phyloP scores from a whole-genome alignment of 164 flowering plant species.

The Platanus orientalis region DNA sequence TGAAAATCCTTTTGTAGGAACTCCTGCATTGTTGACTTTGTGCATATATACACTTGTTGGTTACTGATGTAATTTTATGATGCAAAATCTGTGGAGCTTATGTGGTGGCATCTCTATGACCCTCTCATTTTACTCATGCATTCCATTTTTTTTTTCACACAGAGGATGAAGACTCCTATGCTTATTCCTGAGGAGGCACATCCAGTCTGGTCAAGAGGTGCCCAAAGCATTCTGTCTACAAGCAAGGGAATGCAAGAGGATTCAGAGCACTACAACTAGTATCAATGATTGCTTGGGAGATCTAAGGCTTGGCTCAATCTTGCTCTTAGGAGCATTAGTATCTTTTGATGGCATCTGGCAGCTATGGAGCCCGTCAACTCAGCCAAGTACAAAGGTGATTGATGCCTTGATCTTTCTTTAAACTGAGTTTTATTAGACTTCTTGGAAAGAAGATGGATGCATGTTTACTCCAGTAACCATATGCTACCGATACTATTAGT shows the following conservation, averaged over 20 bases:
- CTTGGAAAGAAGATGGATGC: too few relatives aligned
- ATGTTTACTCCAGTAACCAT: too few relatives aligned
- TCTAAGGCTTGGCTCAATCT: slow-evolving; percentile 75
- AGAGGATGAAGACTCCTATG: too few relatives aligned
- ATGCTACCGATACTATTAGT: too few relatives aligned
- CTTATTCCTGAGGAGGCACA: slow-evolving; percentile 70
- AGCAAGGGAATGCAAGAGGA: slow-evolving; percentile 39
- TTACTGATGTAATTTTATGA: not conserved
- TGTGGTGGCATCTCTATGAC: not conserved
- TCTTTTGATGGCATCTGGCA: slow-evolving; percentile 66
- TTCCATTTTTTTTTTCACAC: too few relatives aligned
- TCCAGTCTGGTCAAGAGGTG: slow-evolving; percentile 50
- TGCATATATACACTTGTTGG: too few relatives aligned
- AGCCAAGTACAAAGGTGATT: slow-evolving; percentile 28
- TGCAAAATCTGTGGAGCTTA: not conserved
- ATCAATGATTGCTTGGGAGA: slow-evolving; percentile 45
- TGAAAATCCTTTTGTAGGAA: too few relatives aligned
- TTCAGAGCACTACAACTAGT: slow-evolving; percentile 20
- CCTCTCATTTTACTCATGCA: slow-evolving; percentile 18
- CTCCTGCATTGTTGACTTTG: too few relatives aligned
- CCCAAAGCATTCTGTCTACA: slow-evolving; percentile 38
- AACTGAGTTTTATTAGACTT: too few relatives aligned
- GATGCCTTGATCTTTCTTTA: too few relatives aligned
- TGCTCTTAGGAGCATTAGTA: too few relatives aligned
- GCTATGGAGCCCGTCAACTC: slow-evolving; percentile 38